These are phyloP conservation scores for Salix suchowensis DNA, from an alignment of 345 rosid species.

Conservation along the genomic window DNA sequence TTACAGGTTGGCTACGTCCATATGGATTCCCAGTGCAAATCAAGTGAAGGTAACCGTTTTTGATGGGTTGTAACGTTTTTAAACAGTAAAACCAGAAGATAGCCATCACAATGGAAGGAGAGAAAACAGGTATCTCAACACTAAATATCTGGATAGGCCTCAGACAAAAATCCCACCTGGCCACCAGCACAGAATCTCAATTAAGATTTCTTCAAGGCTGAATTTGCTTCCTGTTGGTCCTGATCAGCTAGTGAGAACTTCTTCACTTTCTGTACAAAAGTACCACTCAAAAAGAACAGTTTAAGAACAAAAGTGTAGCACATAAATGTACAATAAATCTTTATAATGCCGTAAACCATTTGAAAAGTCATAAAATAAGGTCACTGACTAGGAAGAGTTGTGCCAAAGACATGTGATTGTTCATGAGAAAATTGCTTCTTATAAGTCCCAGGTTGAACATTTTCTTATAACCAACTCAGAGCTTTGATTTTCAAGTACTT, in stretches of 20 bases:
- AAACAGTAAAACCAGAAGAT: background rate
- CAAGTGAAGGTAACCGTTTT: background rate
- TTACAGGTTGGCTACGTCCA: background rate
- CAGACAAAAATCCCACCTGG: background rate
- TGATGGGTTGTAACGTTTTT: background rate
- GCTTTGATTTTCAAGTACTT: background rate
- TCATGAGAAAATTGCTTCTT: background rate
- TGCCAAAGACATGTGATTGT: background rate
- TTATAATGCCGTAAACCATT: background rate
- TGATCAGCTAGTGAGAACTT: slow-evolving; percentile 53
- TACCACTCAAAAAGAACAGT: background rate
- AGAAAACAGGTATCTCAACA: background rate
- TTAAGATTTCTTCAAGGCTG: slow-evolving; percentile 40
- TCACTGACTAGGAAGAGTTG: background rate
- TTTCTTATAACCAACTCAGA: background rate
- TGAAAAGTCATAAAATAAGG: background rate
- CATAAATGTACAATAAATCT: background rate
- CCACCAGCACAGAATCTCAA: background rate
- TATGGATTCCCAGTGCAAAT: background rate
- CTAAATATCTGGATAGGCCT: background rate
- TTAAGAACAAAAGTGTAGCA: background rate
- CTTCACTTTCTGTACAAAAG: slow-evolving; percentile 54
- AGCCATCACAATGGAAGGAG: background rate
- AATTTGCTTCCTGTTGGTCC: slow-evolving; percentile 27
- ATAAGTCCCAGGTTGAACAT: background rate